Conservation (phyloP, 306 rosid genomes). For the Herpetospermum pedunculosum region DNA sequence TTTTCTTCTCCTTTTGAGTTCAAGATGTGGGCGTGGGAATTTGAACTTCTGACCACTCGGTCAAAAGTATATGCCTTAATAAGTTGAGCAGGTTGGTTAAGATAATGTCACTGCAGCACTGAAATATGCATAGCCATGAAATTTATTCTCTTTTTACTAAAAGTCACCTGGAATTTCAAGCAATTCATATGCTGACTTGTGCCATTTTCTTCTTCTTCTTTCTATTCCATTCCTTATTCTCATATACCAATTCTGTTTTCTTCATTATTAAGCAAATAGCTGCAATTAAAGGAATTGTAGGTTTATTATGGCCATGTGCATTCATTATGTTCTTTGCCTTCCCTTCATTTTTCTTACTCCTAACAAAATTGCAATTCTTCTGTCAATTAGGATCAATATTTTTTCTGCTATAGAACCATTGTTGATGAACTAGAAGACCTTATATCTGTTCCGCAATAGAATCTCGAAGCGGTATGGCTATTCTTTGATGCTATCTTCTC, state of each 20-base stretch:
- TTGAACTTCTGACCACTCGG: too few species aligned
- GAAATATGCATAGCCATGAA: too few species aligned
- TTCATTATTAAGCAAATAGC: background rate
- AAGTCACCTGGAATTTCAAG: background rate
- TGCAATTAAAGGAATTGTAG: background rate
- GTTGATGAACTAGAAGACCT: conserved; percentile 16
- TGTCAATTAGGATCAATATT: conserved; percentile 30
- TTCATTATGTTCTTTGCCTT: background rate
- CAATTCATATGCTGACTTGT: background rate
- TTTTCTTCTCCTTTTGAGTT: too few species aligned
- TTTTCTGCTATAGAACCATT: conserved; percentile 14
- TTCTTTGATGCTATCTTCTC: background rate
- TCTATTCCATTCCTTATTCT: background rate
- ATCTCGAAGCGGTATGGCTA: conserved; percentile 1
- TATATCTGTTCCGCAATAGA: conserved; percentile 2
- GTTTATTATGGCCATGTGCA: background rate
- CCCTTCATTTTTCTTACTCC: background rate
- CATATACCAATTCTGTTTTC: background rate
- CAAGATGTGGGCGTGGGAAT: too few species aligned
- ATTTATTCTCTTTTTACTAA: too few species aligned
- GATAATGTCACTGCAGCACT: too few species aligned
- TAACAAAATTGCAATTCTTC: conserved; percentile 7
- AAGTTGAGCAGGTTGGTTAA: too few species aligned
- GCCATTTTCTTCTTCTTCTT: background rate
- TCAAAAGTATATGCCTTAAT: too few species aligned